phyloP scores from a whole-genome alignment of 1,284 basidiomycete genomes.

The Trichosporon coremiiforme region DNA sequence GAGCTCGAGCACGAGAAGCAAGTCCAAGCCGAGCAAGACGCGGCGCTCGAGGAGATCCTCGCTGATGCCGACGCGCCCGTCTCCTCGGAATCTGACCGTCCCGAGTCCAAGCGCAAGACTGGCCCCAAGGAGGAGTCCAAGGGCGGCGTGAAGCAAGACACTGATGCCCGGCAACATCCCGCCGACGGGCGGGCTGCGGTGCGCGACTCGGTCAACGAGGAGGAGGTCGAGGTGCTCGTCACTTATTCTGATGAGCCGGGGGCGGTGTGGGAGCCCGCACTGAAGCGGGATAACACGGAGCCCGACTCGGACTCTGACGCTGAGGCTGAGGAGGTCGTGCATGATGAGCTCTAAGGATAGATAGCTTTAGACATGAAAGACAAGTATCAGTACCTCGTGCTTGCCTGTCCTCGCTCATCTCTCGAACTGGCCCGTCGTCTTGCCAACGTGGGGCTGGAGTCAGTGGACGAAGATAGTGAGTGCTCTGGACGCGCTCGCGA shows the following conservation, averaged over 20 bases:
- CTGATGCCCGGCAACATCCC: not conserved
- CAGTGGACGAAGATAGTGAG: no score
- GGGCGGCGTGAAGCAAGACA: not conserved
- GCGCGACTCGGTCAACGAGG: not conserved
- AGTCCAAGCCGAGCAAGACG: conserved; percentile 10
- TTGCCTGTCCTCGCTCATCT: no score
- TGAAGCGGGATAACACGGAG: not conserved
- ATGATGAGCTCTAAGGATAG: not conserved
- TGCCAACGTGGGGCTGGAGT: no score
- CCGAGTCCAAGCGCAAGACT: not conserved
- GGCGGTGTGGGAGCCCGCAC: not conserved
- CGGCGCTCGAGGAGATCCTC: not conserved
- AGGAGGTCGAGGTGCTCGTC: conserved; percentile 13
- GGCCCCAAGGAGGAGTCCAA: not conserved
- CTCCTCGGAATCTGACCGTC: not conserved
- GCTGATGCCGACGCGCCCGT: not conserved
- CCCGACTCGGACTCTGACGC: not conserved
- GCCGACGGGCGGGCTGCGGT: not conserved
- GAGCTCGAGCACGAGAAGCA: conserved; percentile 15
- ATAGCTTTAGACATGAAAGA: not conserved
- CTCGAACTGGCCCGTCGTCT: no score
- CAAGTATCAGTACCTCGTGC: no score
- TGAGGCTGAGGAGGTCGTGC: not conserved
- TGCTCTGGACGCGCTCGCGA: no score
- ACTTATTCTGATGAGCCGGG: conserved; percentile 1